phyloP scores from a whole-genome alignment of 352 stramenopile species.

The Phytophthora agathidicida region DNA sequence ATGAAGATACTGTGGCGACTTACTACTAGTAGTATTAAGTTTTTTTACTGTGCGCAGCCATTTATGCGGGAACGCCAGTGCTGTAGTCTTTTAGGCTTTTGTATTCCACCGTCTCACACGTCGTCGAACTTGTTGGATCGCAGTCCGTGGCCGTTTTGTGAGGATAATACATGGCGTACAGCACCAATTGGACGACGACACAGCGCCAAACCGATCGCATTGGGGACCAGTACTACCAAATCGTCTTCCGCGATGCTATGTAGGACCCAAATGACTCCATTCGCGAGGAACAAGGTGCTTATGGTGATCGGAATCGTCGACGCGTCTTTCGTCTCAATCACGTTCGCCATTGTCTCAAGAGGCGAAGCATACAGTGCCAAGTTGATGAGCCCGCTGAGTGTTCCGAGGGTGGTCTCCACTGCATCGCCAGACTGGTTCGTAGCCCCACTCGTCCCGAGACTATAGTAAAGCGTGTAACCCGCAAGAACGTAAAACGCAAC shows the following conservation, averaged over 20 bases:
- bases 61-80: too few species aligned
- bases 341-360: slow-evolving; percentile 16
- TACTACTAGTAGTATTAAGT: too few species aligned
- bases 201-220: slow-evolving; percentile 28
- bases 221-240: slow-evolving; percentile 43
- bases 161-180: slow-evolving; percentile 24
- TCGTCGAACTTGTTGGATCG: not conserved
- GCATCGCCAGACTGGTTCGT: slow-evolving; percentile 12
- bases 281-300: slow-evolving; percentile 35
- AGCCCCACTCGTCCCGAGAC: slow-evolving; percentile 13
- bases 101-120: too few species aligned
- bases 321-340: slow-evolving; percentile 20
- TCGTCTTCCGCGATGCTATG: slow-evolving; percentile 38
- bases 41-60: too few species aligned
- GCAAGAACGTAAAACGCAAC: slow-evolving; percentile 5
- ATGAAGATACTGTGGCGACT: too few species aligned
- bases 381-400: slow-evolving; percentile 16
- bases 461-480: slow-evolving; percentile 16
- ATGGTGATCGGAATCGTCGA: slow-evolving; percentile 49
- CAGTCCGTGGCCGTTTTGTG: not conserved
- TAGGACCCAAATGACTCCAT: slow-evolving; percentile 39
- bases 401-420: slow-evolving; percentile 15
- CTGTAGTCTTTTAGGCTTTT: too few species aligned
- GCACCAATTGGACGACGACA: slow-evolving; percentile 20
- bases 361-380: slow-evolving; percentile 33